These are phyloP conservation scores for Populus euphratica DNA, from an alignment of 345 rosid genomes.

Conservation along the genomic window DNA sequence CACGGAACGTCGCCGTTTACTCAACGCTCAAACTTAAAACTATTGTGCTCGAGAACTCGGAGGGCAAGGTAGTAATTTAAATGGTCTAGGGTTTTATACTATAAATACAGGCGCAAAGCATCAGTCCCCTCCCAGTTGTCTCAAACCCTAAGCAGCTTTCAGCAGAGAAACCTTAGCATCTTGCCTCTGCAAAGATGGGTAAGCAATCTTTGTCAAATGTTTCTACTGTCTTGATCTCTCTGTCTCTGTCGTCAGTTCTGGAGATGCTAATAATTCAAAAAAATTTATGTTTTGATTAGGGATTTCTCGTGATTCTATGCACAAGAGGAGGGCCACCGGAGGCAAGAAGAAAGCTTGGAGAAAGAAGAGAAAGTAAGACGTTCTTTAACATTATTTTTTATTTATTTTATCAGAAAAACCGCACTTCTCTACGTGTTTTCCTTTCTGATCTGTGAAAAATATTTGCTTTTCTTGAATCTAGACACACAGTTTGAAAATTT, in stretches of 20 bases:
- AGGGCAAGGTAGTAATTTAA: neutral
- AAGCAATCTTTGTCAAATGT: neutral
- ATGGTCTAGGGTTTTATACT: neutral
- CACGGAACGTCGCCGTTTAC: neutral
- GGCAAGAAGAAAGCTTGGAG: slow-evolving; percentile 92
- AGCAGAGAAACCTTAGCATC: neutral
- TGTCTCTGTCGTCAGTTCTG: neutral
- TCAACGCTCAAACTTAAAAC: no score
- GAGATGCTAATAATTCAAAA: neutral
- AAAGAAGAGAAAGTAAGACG: slow-evolving; percentile 77
- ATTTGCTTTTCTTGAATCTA: neutral
- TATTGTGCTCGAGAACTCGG: neutral
- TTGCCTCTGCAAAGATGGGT: neutral
- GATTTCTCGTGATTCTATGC: slow-evolving; percentile 85
- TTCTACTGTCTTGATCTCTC: neutral
- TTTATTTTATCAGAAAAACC: neutral
- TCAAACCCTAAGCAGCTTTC: neutral
- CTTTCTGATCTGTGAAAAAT: neutral
- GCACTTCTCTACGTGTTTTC: neutral
- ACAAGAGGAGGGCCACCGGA: slow-evolving; percentile 93
- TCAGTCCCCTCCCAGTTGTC: neutral
- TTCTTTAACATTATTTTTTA: neutral
- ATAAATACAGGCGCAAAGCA: neutral
- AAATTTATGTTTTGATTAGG: slow-evolving; percentile 34
- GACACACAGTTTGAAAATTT: neutral